A percentile compares a stretch with the other conserved stretches of the same genome.
These are phyloP conservation scores for Polygonum maritimum DNA, from an alignment of 148 eudicot species.

Conservation along the genomic window DNA sequence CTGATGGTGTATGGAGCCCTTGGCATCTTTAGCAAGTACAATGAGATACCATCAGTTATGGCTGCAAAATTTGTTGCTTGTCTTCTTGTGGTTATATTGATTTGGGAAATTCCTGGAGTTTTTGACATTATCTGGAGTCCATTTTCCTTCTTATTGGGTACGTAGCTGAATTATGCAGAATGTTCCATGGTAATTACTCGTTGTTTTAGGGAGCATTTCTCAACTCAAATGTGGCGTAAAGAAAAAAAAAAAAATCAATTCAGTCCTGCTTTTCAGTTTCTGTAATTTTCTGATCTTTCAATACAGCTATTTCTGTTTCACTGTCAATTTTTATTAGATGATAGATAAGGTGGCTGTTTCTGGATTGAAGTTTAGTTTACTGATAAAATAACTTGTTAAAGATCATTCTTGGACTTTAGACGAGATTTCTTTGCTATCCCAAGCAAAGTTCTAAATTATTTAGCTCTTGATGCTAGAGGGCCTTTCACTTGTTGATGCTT, in stretches of 20 bases:
- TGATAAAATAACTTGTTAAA: not conserved
- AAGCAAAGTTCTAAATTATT: not conserved
- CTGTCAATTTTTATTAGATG: not conserved
- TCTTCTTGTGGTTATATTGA: conserved; percentile 65
- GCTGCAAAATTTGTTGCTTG: conserved; percentile 53
- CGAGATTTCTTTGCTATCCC: not conserved
- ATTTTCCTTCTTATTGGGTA: conserved; percentile 63
- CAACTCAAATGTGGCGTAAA: not conserved
- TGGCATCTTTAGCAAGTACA: conserved; percentile 77
- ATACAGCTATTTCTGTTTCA: not conserved
- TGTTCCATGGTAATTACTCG: not conserved
- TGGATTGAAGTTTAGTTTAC: not conserved
- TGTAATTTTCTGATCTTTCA: not conserved
- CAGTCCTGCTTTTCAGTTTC: not conserved
- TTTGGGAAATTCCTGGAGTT: conserved; percentile 94
- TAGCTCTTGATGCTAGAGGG: not conserved
- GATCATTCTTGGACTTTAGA: not conserved
- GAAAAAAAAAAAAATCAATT: not conserved
- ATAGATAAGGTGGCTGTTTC: not conserved
- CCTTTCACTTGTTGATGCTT: not conserved
- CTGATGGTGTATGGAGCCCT: conserved; percentile 97
- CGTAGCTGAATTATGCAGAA: conserved; percentile 16
- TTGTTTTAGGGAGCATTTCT: not conserved
- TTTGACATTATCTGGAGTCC: conserved; percentile 80
- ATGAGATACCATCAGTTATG: conserved; percentile 83